Conservation (phyloP, 495 filamentous ascomycete genomes). For the Xylaria telfairii region DNA sequence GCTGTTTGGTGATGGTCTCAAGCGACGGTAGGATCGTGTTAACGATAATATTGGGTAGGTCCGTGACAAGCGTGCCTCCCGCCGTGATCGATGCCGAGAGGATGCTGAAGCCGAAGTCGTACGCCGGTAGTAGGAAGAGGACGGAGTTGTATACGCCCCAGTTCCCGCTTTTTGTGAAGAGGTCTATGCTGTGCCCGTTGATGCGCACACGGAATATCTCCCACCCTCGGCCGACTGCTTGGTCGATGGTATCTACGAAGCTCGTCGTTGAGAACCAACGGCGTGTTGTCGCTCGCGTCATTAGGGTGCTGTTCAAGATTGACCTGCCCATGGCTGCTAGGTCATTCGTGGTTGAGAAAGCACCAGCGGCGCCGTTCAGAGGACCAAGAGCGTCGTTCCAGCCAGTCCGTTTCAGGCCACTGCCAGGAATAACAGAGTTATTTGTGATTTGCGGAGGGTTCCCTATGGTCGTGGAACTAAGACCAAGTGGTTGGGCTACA, state of each 20-base stretch:
- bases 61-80: neutral
- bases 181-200: slow-evolving; percentile 24
- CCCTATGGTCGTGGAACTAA: slow-evolving; percentile 5
- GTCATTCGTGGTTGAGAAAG: slow-evolving; percentile 34
- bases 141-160: slow-evolving; percentile 44
- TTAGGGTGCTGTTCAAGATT: slow-evolving; percentile 53
- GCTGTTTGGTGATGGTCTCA: slow-evolving; percentile 36
- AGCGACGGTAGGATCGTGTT: slow-evolving; percentile 43
- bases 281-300: slow-evolving; percentile 47
- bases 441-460: slow-evolving; percentile 9
- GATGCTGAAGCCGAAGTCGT: slow-evolving; percentile 48
- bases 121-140: slow-evolving; percentile 48
- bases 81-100: slow-evolving; percentile 38
- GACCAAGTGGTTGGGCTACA: neutral
- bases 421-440: slow-evolving; percentile 6
- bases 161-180: slow-evolving; percentile 55
- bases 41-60: slow-evolving; percentile 35
- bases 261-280: slow-evolving; percentile 56
- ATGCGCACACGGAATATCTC: slow-evolving; percentile 43
- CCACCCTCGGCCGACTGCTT: slow-evolving; percentile 41
- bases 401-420: neutral
- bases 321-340: slow-evolving; percentile 47
- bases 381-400: slow-evolving; percentile 1
- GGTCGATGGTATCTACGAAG: slow-evolving; percentile 47
- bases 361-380: slow-evolving; percentile 34